Evolutionary conservation across 139 green algal species (phyloP).

Genomic region (Chloropicon primus): DNA sequence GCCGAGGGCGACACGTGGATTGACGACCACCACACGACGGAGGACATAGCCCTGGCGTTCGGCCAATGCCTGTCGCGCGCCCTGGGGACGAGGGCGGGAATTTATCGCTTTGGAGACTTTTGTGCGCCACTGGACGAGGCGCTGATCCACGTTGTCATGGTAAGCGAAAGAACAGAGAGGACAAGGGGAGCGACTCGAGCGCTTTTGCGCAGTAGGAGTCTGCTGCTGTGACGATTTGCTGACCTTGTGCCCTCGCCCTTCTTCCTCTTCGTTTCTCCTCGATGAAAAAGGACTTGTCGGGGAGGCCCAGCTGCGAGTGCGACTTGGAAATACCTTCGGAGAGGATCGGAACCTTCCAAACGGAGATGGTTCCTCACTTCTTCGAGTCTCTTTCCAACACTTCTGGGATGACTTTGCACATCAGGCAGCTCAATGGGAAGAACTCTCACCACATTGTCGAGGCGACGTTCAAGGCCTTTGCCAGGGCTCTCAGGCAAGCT

Average conservation of each 20-base stretch:
- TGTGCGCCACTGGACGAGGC: constrained; percentile 85
- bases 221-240: too few relatives aligned
- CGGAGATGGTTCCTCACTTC: constrained; percentile 93
- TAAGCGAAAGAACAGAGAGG: constrained; percentile 9
- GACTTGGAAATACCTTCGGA: constrained; percentile 73
- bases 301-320: constrained; percentile 71
- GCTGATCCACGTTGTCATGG: constrained; percentile 70
- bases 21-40: constrained; percentile 98
- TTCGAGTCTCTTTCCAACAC: constrained; percentile 90
- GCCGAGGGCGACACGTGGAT: constrained; percentile 89
- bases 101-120: constrained; percentile 91
- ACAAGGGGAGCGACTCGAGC: too few relatives aligned
- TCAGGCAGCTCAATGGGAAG: constrained; percentile 50
- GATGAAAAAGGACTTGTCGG: constrained; percentile 75
- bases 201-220: too few relatives aligned
- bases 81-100: constrained; percentile 85
- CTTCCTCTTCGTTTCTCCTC: too few relatives aligned
- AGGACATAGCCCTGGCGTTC: constrained; percentile 75
- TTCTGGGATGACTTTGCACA: constrained; percentile 80
- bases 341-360: constrained; percentile 82
- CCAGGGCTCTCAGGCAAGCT: constrained; percentile 72
- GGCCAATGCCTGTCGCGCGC: constrained; percentile 48
- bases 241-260: too few relatives aligned
- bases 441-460: constrained; percentile 99
- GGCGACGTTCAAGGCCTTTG: constrained; percentile 98